Evolutionary conservation across 768 basidiomycete genomes (phyloP), one percentile per base, ranked within the genome.

Genomic region (Hygrophorus pudorinus): DNA sequence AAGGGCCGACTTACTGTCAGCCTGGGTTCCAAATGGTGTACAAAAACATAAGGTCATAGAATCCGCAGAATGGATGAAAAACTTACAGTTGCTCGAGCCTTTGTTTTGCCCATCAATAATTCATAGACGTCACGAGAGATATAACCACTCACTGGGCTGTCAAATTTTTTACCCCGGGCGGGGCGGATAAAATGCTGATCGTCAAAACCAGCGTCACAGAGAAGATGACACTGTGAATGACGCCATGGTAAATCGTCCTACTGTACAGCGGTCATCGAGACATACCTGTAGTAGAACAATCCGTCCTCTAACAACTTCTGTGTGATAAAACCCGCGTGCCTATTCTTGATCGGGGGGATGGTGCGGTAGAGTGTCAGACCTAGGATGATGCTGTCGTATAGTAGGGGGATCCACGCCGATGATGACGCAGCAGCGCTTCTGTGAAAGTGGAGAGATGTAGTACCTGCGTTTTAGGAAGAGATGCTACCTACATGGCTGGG

Each of bases 321-420:
- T 44, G 68, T 55, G 20, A 72, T 60, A 40, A 59, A 76, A 11
- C 62, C 58, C 2, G 61, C 57, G 21, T 14, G 29, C 13, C 41
- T 60, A 58, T 48, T 54, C 51, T 28, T 58, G 13, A 67, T 57
- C 1, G 63, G 54, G 5, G 70, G 71, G 1, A 66, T 38, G 2
- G 66, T 67, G 14, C 61, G 60, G 42, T 57, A 54, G 17, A 73
- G 51, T 0, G 69, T 71, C 13, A 73, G 53, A 4, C 47, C 52
- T 35, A 72, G 58, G 18, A 72, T 58, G 36, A 66, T 59, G 1
- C 68, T 72, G 45, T 74, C 70, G 45, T 72, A 74, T 14, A 71
- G 56, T 33, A 74, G 61, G 4, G 72, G 72, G 1, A 74, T 51
- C 71, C 71, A 74, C 1, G 71, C 72, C 1, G 70, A 71, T 47